These are phyloP conservation scores for Westerdykella aurantiaca DNA, from an alignment of 2,329 filamentous ascomycete species.

Conservation along the genomic window DNA sequence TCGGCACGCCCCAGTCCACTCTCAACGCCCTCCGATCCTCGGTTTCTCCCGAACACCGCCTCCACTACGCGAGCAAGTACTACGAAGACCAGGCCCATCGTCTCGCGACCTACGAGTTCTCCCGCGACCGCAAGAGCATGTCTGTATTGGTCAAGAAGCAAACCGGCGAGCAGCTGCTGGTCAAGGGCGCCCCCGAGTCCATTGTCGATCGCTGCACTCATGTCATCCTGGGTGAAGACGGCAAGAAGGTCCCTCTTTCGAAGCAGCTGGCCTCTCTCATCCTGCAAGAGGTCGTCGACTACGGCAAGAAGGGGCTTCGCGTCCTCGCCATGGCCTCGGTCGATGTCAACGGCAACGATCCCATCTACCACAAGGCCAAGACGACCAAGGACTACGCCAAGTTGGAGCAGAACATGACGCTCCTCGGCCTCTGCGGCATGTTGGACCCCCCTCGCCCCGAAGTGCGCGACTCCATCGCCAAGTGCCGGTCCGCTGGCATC, in stretches of 20 bases:
- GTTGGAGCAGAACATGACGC: conserved; percentile 88
- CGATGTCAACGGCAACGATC: conserved; percentile 66
- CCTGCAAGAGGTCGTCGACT: conserved; percentile 74
- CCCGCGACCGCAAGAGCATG: conserved; percentile 97
- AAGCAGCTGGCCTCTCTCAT: conserved; percentile 65
- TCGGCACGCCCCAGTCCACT: conserved; percentile 69
- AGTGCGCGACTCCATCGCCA: conserved; percentile 75
- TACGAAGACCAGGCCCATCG: conserved; percentile 73
- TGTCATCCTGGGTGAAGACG: conserved; percentile 69
- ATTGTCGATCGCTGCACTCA: conserved; percentile 89
- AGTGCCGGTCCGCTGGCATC: conserved; percentile 90
- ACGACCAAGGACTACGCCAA: conserved; percentile 76
- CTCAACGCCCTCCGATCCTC: conserved; percentile 49
- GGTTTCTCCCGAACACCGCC: conserved; percentile 52
- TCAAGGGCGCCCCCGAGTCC: conserved; percentile 94
- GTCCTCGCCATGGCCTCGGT: conserved; percentile 89
- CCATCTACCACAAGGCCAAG: conserved; percentile 68
- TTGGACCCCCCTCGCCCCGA: conserved; percentile 92
- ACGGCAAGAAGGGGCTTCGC: conserved; percentile 86
- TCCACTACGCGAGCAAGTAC: conserved; percentile 76
- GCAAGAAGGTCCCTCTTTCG: conserved; percentile 68
- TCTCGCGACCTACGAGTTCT: conserved; percentile 91
- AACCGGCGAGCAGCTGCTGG: conserved; percentile 70
- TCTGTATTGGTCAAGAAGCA: conserved; percentile 78
- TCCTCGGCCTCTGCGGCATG: conserved; percentile 93